These are phyloP conservation scores for Botrytis medusae DNA, from an alignment of 2,329 filamentous ascomycete species.

Conservation along the genomic window DNA sequence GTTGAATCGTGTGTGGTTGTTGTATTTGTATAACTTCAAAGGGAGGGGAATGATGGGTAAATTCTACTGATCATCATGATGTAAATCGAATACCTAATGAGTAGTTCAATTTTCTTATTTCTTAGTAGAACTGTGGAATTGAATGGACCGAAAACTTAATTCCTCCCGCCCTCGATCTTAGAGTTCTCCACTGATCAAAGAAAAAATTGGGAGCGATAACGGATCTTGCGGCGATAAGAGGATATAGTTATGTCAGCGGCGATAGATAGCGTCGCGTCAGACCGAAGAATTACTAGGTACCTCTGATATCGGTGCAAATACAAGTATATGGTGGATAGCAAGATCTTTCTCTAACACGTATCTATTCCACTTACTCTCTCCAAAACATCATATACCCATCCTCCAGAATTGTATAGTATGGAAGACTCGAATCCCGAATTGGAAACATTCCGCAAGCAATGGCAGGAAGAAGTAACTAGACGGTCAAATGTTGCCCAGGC, in stretches of 20 bases:
- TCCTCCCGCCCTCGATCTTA: not conserved
- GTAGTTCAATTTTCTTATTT: not conserved
- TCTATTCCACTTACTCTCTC: not conserved
- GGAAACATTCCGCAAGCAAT: slow-evolving; percentile 81
- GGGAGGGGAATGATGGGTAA: not conserved
- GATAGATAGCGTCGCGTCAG: slow-evolving; percentile 20
- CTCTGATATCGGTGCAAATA: too few relatives aligned
- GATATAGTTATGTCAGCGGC: slow-evolving; percentile 21
- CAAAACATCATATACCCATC: too few relatives aligned
- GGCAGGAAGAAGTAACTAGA: slow-evolving; percentile 66
- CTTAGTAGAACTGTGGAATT: not conserved
- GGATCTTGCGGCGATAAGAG: slow-evolving; percentile 20
- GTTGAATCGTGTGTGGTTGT: not conserved
- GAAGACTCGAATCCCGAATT: slow-evolving; percentile 65
- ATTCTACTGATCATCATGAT: not conserved
- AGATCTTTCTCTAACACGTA: not conserved
- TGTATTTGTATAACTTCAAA: not conserved
- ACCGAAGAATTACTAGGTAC: not conserved
- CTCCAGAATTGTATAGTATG: slow-evolving; percentile 26
- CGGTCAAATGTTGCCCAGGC: slow-evolving; percentile 30
- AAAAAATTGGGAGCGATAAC: slow-evolving; percentile 12
- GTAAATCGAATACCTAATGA: slow-evolving; percentile 1
- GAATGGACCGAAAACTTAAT: not conserved
- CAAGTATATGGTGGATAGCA: not conserved
- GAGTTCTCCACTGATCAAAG: slow-evolving; percentile 8